Percentiles rank a stretch among this genome's conserved stretches.
Evolutionary conservation across 2,329 filamentous ascomycete genomes (phyloP).

Genomic region (Alternaria angustiovoidea): DNA sequence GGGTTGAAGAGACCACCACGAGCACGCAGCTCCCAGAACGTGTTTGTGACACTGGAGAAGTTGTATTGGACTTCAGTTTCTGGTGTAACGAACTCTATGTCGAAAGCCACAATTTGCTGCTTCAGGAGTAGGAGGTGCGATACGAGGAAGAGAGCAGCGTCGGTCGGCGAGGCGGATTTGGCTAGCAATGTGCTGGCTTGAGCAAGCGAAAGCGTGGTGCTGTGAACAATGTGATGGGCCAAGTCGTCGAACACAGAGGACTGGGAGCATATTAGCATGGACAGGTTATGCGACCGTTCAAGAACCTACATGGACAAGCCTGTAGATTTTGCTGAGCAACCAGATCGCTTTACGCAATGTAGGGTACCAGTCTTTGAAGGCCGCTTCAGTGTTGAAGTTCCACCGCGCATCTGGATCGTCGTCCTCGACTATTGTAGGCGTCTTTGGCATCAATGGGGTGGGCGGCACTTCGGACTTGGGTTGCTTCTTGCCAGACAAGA

Average conservation of each 20-base stretch:
- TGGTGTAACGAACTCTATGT: slow-evolving; percentile 79
- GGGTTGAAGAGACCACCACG: slow-evolving; percentile 73
- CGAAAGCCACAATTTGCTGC: slow-evolving; percentile 93
- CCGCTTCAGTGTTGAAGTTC: slow-evolving; percentile 65
- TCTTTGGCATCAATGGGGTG: slow-evolving; percentile 55
- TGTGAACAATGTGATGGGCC: slow-evolving; percentile 84
- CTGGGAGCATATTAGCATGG: slow-evolving; percentile 45
- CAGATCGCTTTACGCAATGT: slow-evolving; percentile 73
- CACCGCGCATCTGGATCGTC: slow-evolving; percentile 61
- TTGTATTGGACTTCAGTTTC: slow-evolving; percentile 68
- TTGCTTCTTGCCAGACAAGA: slow-evolving; percentile 63
- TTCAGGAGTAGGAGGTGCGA: slow-evolving; percentile 95
- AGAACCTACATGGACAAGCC: slow-evolving; percentile 68
- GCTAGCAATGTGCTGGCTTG: slow-evolving; percentile 77
- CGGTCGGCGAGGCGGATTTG: slow-evolving; percentile 69
- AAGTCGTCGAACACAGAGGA: slow-evolving; percentile 75
- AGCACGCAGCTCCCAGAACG: slow-evolving; percentile 72
- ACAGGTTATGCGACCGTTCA: background rate
- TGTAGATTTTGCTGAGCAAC: slow-evolving; percentile 73
- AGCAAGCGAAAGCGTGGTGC: slow-evolving; percentile 84
- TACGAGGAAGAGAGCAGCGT: slow-evolving; percentile 90
- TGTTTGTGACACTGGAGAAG: slow-evolving; percentile 70
- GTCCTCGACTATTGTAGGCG: slow-evolving; percentile 59
- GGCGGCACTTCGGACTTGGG: slow-evolving; percentile 50
- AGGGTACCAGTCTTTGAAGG: slow-evolving; percentile 70